Evolutionary conservation across 345 rosid genomes (phyloP).

Genomic region (Luvunga scandens): DNA sequence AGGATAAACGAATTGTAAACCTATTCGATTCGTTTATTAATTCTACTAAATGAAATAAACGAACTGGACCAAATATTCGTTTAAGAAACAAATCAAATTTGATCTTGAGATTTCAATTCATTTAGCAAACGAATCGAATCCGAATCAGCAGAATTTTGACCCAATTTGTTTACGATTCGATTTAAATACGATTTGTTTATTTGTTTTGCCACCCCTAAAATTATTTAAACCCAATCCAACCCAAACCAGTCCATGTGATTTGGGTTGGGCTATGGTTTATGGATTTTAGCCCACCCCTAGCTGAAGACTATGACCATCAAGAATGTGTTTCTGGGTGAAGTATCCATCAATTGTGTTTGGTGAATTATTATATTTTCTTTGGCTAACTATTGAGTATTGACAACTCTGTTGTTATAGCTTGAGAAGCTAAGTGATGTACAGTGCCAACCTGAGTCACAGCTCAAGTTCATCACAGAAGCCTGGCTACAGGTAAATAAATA

Average conservation of each 20-base stretch:
- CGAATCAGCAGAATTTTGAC: no score
- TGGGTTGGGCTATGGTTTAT: neutral
- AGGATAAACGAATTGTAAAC: no score
- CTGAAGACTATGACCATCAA: neutral
- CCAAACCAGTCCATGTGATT: neutral
- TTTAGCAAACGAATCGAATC: no score
- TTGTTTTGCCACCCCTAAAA: no score
- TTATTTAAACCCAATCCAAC: neutral
- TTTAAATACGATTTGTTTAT: no score
- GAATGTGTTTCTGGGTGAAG: constrained; percentile 4
- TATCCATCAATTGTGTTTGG: neutral
- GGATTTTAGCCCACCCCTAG: neutral
- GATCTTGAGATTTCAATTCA: no score
- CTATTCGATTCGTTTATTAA: no score
- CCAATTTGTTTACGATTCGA: no score
- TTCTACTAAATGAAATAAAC: no score
- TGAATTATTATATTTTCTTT: neutral
- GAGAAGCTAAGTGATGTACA: constrained; percentile 82
- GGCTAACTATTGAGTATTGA: constrained; percentile 19
- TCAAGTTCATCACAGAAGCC: constrained; percentile 82
- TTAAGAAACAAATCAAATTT: no score
- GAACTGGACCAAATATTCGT: no score
- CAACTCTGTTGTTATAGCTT: constrained; percentile 39
- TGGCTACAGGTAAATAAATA: constrained; percentile 76
- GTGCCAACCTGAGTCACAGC: constrained; percentile 81